These are phyloP conservation scores for Penicillium griseofulvum DNA, from an alignment of 2,329 filamentous ascomycete species.

Conservation along the genomic window DNA sequence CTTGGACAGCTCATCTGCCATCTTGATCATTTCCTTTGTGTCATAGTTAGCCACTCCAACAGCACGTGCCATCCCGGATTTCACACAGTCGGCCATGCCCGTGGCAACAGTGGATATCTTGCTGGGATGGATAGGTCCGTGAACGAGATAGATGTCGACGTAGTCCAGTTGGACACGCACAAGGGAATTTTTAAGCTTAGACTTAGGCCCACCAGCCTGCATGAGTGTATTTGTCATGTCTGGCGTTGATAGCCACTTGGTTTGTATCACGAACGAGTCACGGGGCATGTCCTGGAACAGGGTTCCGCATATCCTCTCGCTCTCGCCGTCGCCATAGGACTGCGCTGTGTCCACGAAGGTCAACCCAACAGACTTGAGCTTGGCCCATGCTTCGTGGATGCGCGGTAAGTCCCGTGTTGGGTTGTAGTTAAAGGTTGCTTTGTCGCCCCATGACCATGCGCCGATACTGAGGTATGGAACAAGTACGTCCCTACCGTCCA, in stretches of 20 bases:
- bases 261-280: constrained; percentile 42
- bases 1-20: constrained; percentile 42
- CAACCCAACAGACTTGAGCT: constrained; percentile 36
- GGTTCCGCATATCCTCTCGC: constrained; percentile 43
- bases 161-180: constrained; percentile 41
- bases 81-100: constrained; percentile 45
- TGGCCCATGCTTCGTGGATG: constrained; percentile 41
- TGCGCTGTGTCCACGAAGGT: constrained; percentile 49
- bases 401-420: constrained; percentile 31
- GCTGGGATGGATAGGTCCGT: constrained; percentile 46
- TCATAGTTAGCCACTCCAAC: constrained; percentile 49
- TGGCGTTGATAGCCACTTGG: constrained; percentile 38
- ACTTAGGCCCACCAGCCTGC: constrained; percentile 34
- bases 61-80: constrained; percentile 40
- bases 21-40: constrained; percentile 42
- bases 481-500: constrained; percentile 22
- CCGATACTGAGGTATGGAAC: constrained; percentile 30
- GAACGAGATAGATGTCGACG: constrained; percentile 45
- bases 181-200: constrained; percentile 39
- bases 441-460: constrained; percentile 32
- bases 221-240: constrained; percentile 35
- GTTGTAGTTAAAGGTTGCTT: constrained; percentile 35
- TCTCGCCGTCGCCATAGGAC: constrained; percentile 44
- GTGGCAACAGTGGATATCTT: constrained; percentile 42
- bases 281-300: constrained; percentile 39